These are phyloP conservation scores for Fusarium chlamydosporum DNA, from an alignment of 2,329 filamentous ascomycete genomes.

Conservation along the genomic window DNA sequence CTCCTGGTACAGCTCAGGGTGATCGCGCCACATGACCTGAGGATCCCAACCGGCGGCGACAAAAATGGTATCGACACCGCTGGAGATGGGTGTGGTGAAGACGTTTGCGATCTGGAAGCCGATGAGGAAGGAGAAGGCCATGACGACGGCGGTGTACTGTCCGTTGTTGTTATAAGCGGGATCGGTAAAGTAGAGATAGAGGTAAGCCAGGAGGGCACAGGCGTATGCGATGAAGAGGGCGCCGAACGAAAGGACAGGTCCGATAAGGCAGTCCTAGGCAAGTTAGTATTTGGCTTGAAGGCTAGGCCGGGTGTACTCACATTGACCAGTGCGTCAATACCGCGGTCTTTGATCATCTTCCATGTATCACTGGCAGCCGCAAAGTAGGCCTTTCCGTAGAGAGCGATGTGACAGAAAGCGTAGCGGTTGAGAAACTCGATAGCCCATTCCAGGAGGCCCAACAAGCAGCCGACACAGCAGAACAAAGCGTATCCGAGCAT, in stretches of 20 bases:
- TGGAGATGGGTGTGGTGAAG: slow-evolving; percentile 88
- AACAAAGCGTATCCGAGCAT: slow-evolving; percentile 75
- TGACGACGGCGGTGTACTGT: slow-evolving; percentile 80
- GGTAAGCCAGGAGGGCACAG: slow-evolving; percentile 83
- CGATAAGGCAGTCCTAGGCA: slow-evolving; percentile 80
- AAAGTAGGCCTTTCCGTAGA: slow-evolving; percentile 92
- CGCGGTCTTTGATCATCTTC: slow-evolving; percentile 91
- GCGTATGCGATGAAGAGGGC: slow-evolving; percentile 87
- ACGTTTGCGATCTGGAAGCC: slow-evolving; percentile 91
- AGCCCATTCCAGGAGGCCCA: slow-evolving; percentile 85
- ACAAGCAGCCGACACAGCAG: slow-evolving; percentile 82
- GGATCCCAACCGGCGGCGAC: slow-evolving; percentile 80
- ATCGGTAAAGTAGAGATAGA: slow-evolving; percentile 88
- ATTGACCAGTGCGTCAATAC: slow-evolving; percentile 90
- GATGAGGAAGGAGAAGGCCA: slow-evolving; percentile 90
- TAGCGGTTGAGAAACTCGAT: slow-evolving; percentile 92
- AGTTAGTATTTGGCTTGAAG: slow-evolving; percentile 30
- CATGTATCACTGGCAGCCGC: slow-evolving; percentile 90
- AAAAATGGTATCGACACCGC: slow-evolving; percentile 93
- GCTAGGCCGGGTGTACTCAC: slow-evolving; percentile 47
- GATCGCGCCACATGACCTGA: slow-evolving; percentile 82
- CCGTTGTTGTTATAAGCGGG: slow-evolving; percentile 80
- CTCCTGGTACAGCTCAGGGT: slow-evolving; percentile 83
- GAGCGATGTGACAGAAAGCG: slow-evolving; percentile 90
- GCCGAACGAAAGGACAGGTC: slow-evolving; percentile 81